These are phyloP conservation scores for Coniochaeta sp. DNA, from an alignment of 2,329 filamentous ascomycete genomes.

Conservation along the genomic window DNA sequence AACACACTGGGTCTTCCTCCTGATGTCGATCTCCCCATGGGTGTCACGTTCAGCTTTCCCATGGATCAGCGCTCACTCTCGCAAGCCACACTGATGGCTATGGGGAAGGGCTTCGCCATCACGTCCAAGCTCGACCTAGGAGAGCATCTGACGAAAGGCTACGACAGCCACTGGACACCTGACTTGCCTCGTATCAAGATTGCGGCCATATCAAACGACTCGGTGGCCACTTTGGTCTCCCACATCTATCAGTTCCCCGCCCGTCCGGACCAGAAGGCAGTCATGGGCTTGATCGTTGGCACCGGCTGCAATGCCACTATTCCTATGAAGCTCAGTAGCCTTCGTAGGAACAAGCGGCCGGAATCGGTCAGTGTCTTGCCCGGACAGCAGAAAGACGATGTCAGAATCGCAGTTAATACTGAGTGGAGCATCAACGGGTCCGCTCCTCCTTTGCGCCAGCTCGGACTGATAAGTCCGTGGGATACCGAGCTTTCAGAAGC, in stretches of 20 bases:
- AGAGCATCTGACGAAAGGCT: slow-evolving; percentile 50
- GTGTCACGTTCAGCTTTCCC: slow-evolving; percentile 65
- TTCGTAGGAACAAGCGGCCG: slow-evolving; percentile 57
- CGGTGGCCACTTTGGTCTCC: slow-evolving; percentile 71
- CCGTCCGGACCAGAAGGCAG: slow-evolving; percentile 53
- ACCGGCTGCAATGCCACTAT: slow-evolving; percentile 79
- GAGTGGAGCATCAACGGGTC: slow-evolving; percentile 79
- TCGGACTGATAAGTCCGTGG: slow-evolving; percentile 62
- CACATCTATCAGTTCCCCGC: slow-evolving; percentile 65
- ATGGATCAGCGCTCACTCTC: slow-evolving; percentile 58
- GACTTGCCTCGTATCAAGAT: slow-evolving; percentile 60
- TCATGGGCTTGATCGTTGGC: slow-evolving; percentile 75
- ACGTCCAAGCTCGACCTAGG: slow-evolving; percentile 53
- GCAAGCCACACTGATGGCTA: slow-evolving; percentile 56
- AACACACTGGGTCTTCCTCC: slow-evolving; percentile 30
- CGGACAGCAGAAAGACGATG: slow-evolving; percentile 36
- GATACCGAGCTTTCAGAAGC: slow-evolving; percentile 58
- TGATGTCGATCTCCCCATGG: slow-evolving; percentile 47
- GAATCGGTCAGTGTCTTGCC: slow-evolving; percentile 39
- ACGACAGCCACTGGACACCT: slow-evolving; percentile 37
- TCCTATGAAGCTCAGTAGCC: slow-evolving; percentile 53
- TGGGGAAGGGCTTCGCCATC: slow-evolving; percentile 65
- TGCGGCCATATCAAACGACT: slow-evolving; percentile 72
- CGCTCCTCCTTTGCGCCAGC: slow-evolving; percentile 55
- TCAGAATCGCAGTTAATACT: slow-evolving; percentile 72